Base-by-base conservation (phyloP, 306 rosid genomes). In the Lupinus albus region DNA sequence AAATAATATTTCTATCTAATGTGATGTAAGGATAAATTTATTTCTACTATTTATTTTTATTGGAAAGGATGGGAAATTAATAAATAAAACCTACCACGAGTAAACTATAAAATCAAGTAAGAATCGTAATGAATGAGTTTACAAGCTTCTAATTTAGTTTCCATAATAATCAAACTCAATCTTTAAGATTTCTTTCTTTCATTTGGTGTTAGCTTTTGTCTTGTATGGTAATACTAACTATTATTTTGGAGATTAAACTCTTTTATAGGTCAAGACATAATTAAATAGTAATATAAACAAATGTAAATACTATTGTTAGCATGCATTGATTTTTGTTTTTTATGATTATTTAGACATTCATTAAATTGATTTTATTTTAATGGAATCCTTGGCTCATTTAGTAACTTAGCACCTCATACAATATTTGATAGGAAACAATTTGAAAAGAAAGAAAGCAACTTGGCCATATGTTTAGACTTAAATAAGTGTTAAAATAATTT, bases 341-440 rank as follows among this genome's bases (percentile, higher is more conserved):
- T n/a, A n/a, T n/a, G n/a, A n/a, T n/a, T n/a, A n/a, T 38, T 14
- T 39, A 52, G 36, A 72, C 36, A 62, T 62, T 62, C 39, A 41
- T 20, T 11, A 61, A 51, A 39, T 0, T 57, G 17, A 38, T 72
- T 36, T 28, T 53, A 53, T 45, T 73, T 73, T 45, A 38, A 41
- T 63, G 57, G 49, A 55, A 47, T 17, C 45, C 18, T 66, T 18
- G 5, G 21, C 55, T 64, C 50, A 64, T 42, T 44, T 35, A 56
- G 65, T 73, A 42, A 59, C 72, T 53, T 53, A 64, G 48, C 77
- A 63, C 52, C 30, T 73, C 56, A 13, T 14, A 61, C 41, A 53
- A 1, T 51, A 76, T 52, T 76, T 76, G 80, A 64, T 76, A 45
- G 60, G 71, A 69, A 71, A 53, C n/a, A 52, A 21, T 69, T 45